Percentiles rank a stretch among this genome's conserved stretches.
Conservation (phyloP, 192 early-diverging fungal genomes). For the Gaertneriomyces semiglobifer region DNA sequence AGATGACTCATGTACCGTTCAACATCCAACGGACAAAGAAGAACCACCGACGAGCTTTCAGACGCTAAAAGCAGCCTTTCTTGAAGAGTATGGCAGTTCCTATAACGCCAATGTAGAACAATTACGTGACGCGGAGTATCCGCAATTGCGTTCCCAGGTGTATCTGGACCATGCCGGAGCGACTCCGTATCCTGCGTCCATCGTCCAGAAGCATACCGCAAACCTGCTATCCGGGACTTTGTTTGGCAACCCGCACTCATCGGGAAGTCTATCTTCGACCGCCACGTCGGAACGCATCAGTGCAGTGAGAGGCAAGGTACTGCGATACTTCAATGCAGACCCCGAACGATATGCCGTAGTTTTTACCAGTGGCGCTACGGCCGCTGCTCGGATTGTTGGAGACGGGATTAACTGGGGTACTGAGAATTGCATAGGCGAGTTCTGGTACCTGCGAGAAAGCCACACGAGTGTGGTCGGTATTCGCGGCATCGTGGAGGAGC, state of each 20-base stretch:
- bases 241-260: constrained; percentile 43
- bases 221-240: constrained; percentile 20
- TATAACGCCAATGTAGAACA: constrained; percentile 14
- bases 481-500: constrained; percentile 48
- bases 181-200: constrained; percentile 23
- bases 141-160: constrained; percentile 25
- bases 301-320: constrained; percentile 22
- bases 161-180: constrained; percentile 47
- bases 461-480: constrained; percentile 80
- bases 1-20: no score
- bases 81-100: background rate
- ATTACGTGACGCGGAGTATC: constrained; percentile 24
- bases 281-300: constrained; percentile 17
- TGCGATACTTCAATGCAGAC: constrained; percentile 54
- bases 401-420: constrained; percentile 62
- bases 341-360: constrained; percentile 62
- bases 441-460: constrained; percentile 61
- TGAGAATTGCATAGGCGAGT: constrained; percentile 22
- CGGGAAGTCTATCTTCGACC: constrained; percentile 10
- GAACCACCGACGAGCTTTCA: background rate
- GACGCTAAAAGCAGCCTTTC: constrained; percentile 2
- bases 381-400: constrained; percentile 68
- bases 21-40: no score
- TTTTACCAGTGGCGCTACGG: constrained; percentile 77
- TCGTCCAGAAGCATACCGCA: constrained; percentile 17